Percentiles rank a stretch among this genome's conserved stretches.
Evolutionary conservation across 2,329 filamentous ascomycete genomes (phyloP).

Genomic region (Ustulina deusta): DNA sequence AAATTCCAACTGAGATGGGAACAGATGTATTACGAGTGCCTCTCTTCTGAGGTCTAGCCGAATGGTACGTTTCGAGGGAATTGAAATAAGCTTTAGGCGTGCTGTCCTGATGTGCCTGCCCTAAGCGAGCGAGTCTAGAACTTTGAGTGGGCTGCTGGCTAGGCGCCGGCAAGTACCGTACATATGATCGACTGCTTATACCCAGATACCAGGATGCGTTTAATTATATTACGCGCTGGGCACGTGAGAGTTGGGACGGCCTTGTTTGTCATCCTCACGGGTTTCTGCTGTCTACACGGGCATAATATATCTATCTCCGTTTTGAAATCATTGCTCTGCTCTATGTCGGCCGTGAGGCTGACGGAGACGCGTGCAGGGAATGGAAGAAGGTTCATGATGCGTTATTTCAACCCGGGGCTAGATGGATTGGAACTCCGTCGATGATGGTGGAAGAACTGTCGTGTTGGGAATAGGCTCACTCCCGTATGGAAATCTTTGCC

Average conservation of each 20-base stretch:
- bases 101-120: too few relatives aligned
- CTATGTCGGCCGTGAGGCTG: not conserved
- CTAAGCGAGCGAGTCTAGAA: constrained; percentile 26
- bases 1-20: too few relatives aligned
- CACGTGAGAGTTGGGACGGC: constrained; percentile 18
- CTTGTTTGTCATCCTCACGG: not conserved
- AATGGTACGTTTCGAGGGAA: not conserved
- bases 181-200: constrained; percentile 5
- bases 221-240: not conserved
- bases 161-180: constrained; percentile 5
- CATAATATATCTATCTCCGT: not conserved
- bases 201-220: not conserved
- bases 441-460: not conserved
- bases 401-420: not conserved
- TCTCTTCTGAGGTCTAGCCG: too few relatives aligned
- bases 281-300: too few relatives aligned
- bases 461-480: not conserved
- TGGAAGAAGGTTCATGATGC: not conserved
- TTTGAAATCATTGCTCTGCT: not conserved
- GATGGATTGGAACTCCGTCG: not conserved
- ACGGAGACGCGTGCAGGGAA: too few relatives aligned
- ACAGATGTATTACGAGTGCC: not conserved
- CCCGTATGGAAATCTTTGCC: not conserved
- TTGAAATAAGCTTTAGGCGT: not conserved
- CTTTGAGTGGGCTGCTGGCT: not conserved